phyloP scores from a whole-genome alignment of 1,284 basidiomycete species.

The Irpex sp. region DNA sequence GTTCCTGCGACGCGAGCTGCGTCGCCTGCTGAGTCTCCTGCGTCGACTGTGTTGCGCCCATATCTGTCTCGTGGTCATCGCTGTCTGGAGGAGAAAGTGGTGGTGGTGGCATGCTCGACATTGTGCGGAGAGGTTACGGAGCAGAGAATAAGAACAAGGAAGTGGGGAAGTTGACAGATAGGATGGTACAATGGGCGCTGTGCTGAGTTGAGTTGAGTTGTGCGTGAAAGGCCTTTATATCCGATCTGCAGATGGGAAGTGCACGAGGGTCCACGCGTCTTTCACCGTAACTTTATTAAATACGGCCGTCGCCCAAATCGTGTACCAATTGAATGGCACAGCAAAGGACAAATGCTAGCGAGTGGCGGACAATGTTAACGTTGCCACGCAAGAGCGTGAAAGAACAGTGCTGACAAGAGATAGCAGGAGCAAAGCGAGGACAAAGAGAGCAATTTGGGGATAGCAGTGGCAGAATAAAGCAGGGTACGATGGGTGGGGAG shows the following conservation, averaged over 20 bases:
- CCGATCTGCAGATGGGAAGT: not conserved
- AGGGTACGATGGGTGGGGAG: not conserved
- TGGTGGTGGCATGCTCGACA: not conserved
- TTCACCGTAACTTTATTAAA: not conserved
- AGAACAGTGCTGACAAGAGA: not conserved
- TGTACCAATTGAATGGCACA: not conserved
- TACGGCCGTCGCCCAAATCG: not conserved
- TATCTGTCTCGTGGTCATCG: not conserved
- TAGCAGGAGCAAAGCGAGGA: not conserved
- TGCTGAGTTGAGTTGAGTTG: not conserved
- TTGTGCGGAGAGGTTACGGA: not conserved
- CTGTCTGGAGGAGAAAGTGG: not conserved
- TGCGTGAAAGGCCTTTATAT: not conserved
- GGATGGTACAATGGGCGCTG: not conserved
- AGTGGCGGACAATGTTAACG: not conserved
- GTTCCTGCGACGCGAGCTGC: constrained; percentile 5
- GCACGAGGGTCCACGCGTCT: not conserved
- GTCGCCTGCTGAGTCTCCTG: constrained; percentile 7
- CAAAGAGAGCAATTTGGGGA: not conserved
- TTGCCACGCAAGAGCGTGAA: not conserved
- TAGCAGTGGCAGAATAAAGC: not conserved
- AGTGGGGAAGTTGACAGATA: not conserved
- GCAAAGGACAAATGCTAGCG: not conserved
- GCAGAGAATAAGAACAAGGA: not conserved
- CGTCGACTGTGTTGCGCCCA: constrained; percentile 2